Evolutionary conservation across 192 early-diverging fungal genomes (phyloP).

Genomic region (Funneliformis mosseae): DNA sequence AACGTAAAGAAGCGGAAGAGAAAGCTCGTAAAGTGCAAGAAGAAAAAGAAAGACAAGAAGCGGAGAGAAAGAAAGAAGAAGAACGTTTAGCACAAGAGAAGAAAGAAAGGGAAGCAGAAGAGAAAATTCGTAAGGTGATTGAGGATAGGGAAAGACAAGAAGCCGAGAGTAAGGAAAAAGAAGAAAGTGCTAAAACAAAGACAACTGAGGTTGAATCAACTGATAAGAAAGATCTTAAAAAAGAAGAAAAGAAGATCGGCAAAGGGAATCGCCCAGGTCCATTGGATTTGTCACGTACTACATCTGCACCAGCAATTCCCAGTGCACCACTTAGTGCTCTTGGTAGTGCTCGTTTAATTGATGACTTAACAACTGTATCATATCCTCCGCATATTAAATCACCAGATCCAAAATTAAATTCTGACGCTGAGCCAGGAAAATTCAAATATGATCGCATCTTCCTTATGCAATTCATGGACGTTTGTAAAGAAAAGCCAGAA

Average conservation of each 20-base stretch:
- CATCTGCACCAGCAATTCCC: constrained; percentile 43
- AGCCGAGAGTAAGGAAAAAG: too few species aligned
- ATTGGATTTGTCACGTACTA: constrained; percentile 44
- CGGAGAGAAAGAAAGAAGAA: constrained; percentile 22
- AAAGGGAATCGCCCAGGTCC: constrained; percentile 51
- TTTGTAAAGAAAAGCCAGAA: constrained; percentile 64
- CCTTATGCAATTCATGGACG: constrained; percentile 72
- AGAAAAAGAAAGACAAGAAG: constrained; percentile 33
- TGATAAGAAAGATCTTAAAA: constrained; percentile 34
- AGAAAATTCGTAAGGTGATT: too few species aligned
- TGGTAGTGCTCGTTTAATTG: constrained; percentile 44
- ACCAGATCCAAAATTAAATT: constrained; percentile 45
- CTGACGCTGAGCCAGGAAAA: constrained; percentile 58
- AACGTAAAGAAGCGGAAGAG: constrained; percentile 36
- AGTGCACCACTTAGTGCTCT: constrained; percentile 40
- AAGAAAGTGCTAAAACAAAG: not conserved
- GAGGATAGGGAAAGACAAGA: too few species aligned
- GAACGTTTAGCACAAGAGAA: too few species aligned
- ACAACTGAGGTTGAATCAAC: constrained; percentile 31
- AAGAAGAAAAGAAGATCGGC: constrained; percentile 43
- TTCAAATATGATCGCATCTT: constrained; percentile 75
- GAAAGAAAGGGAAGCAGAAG: too few species aligned
- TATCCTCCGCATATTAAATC: constrained; percentile 58
- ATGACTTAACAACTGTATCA: constrained; percentile 46
- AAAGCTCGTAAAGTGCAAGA: constrained; percentile 38